phyloP scores from a whole-genome alignment of 2,329 filamentous ascomycete species.

The Penicillium expansum region DNA sequence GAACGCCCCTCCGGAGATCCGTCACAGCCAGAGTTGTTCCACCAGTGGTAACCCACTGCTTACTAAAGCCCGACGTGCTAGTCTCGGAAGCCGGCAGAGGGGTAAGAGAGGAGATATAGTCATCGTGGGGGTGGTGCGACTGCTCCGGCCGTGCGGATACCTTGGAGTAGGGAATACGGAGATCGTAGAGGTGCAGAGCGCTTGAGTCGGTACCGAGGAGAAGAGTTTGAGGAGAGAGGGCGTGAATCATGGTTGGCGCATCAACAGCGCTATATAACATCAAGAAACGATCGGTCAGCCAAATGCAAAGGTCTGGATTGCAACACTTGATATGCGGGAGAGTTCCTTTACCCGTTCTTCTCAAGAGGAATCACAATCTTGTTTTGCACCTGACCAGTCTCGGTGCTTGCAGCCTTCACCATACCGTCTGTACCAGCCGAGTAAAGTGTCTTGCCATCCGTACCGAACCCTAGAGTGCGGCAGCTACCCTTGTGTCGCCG shows the following conservation, averaged over 20 bases:
- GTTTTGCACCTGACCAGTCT: constrained; percentile 66
- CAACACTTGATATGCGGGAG: constrained; percentile 3
- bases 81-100: constrained; percentile 75
- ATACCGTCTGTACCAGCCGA: constrained; percentile 62
- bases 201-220: constrained; percentile 89
- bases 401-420: constrained; percentile 58
- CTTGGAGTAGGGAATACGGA: constrained; percentile 59
- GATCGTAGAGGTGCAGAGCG: constrained; percentile 81
- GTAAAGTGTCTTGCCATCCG: constrained; percentile 69
- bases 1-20: constrained; percentile 79
- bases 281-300: constrained; percentile 10
- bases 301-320: neutral
- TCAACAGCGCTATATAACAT: constrained; percentile 54
- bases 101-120: constrained; percentile 87
- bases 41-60: constrained; percentile 93
- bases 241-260: constrained; percentile 75
- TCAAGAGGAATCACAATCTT: constrained; percentile 72
- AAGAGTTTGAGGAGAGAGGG: constrained; percentile 81
- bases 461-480: constrained; percentile 71
- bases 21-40: constrained; percentile 88
- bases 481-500: constrained; percentile 92
- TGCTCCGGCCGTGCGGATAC: constrained; percentile 67
- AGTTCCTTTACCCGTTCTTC: constrained; percentile 40
- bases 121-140: constrained; percentile 81
- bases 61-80: constrained; percentile 83